Evolutionary conservation across 2,329 filamentous ascomycete genomes (phyloP).

Genomic region (Tolypocladium tundrense): DNA sequence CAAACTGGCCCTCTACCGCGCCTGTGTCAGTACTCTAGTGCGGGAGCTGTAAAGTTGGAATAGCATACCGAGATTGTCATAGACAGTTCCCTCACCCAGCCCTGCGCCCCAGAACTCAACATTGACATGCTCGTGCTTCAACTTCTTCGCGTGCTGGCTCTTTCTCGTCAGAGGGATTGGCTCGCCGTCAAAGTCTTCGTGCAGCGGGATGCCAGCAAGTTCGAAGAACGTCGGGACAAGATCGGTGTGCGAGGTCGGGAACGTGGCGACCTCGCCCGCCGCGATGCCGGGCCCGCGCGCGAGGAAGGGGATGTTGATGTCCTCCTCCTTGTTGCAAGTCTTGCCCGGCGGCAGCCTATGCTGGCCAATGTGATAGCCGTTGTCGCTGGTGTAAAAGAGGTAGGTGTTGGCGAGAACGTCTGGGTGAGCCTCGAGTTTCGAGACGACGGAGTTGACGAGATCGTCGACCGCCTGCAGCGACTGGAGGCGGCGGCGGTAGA

Average conservation of each 20-base stretch:
- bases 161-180: conserved; percentile 33
- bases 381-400: conserved; percentile 49
- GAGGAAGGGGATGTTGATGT: conserved; percentile 47
- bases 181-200: conserved; percentile 45
- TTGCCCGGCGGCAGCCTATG: conserved; percentile 49
- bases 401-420: conserved; percentile 54
- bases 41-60: too few relatives aligned
- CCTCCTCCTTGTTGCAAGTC: conserved; percentile 46
- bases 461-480: conserved; percentile 45
- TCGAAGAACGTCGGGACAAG: conserved; percentile 50
- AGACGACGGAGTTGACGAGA: conserved; percentile 36
- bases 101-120: conserved; percentile 47
- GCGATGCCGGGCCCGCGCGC: conserved; percentile 45
- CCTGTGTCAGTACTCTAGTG: neutral
- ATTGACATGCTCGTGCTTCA: conserved; percentile 42
- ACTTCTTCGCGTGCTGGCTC: conserved; percentile 9
- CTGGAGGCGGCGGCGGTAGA: conserved; percentile 40
- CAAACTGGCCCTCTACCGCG: neutral
- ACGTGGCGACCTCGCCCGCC: conserved; percentile 23
- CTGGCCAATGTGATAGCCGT: conserved; percentile 51
- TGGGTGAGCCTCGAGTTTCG: conserved; percentile 30
- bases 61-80: conserved; percentile 4
- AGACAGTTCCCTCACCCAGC: conserved; percentile 23
- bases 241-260: conserved; percentile 52
- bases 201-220: conserved; percentile 26